Base-by-base conservation (phyloP, 2,329 filamentous ascomycete genomes). In the Fusarium anguioides region DNA sequence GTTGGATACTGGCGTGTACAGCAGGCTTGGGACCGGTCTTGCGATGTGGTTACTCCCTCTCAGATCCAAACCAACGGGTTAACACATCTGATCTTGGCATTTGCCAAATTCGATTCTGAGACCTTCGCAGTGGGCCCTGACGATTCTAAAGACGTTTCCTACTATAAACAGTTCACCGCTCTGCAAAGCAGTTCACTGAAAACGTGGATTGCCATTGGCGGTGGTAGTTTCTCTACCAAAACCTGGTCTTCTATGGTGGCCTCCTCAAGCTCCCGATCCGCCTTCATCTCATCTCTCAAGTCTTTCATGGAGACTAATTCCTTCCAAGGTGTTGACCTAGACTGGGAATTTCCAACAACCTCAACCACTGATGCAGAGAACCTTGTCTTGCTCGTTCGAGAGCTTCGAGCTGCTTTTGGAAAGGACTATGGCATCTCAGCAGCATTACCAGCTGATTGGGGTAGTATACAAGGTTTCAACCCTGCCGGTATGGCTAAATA, bases 221-320 rank as follows among this genome's bases (percentile, higher is more conserved):
- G 49, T 21, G 49, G 49, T 21, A 26, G 49, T 23, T 52, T 52
- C 39, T 52, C 49, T 52, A 29, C 23, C n/a, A 23, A 27, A 3
- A 7, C 20, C 15, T 52, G 49, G 49, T 35, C 49, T 27, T 44
- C 49, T 39, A 52, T 52, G 49, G 49, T 11, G 39, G 39, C 49
- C 12, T 44, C 49, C 35, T 44, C 49, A 9, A 52, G 39, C n/a
- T 52, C 49, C 29, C 49, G 49, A 44, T 44, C 49, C n/a, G 49
- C 49, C 27, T 52, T 52, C 49, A 52, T 52, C 37, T 52, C 37
- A 39, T 52, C 49, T 52, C 49, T 52, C 39, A 52, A 44, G 39
- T 52, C 49, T 39, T 52, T 52, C 49, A 21, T 37, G 49, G 49
- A 52, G 29, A 52, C 49, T 9, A 9, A 52, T 37, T 42, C 37